Conservation (phyloP, 345 rosid genomes). For the Hibiscus tridactylites region DNA sequence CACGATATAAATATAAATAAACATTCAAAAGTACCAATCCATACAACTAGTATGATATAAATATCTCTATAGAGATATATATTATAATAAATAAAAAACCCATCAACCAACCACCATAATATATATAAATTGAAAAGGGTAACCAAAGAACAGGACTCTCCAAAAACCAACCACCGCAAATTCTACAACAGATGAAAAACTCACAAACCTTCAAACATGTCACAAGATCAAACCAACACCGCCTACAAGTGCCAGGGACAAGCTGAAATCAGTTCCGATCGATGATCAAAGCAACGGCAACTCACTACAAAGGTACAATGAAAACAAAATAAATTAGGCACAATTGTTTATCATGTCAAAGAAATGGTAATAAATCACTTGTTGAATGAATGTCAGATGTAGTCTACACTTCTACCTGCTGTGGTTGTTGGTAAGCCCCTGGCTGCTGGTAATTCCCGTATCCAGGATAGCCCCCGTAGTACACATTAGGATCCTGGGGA, state of each 20-base stretch:
- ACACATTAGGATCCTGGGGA: slow-evolving; percentile 81
- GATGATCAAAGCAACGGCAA: neutral
- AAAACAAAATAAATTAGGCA: neutral
- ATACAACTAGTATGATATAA: neutral
- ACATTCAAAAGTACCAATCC: neutral
- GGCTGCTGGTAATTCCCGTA: slow-evolving; percentile 47
- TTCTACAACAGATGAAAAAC: neutral
- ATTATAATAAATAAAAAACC: neutral
- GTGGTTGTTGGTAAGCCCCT: slow-evolving; percentile 59
- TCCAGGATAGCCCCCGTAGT: slow-evolving; percentile 82
- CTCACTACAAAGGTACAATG: neutral
- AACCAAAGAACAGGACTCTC: too few relatives aligned
- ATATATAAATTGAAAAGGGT: too few relatives aligned
- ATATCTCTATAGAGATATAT: neutral
- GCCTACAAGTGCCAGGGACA: neutral
- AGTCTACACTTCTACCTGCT: slow-evolving; percentile 39
- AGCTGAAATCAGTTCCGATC: too few relatives aligned
- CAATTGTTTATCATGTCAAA: neutral
- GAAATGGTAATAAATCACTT: neutral
- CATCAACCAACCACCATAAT: too few relatives aligned
- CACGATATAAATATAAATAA: neutral
- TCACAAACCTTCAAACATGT: neutral
- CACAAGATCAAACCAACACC: neutral
- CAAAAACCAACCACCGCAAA: neutral
- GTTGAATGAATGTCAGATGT: neutral